Evolutionary conservation across 2,329 filamentous ascomycete genomes (phyloP), one percentile per base, ranked within the genome.

Genomic region (Thyridium curvatum): DNA sequence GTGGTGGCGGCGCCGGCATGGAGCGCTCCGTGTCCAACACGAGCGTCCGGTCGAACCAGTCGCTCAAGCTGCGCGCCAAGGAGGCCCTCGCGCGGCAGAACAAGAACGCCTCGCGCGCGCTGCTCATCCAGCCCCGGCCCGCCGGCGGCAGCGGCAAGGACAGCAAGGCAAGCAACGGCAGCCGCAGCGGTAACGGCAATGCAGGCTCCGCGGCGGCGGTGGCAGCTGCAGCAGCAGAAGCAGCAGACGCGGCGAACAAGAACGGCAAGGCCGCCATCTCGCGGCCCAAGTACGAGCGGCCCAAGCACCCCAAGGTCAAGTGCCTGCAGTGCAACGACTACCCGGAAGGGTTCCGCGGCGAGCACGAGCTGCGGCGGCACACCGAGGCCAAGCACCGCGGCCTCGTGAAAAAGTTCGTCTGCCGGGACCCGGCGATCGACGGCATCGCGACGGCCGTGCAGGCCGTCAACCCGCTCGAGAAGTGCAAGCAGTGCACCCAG

Each of bases 401-500:
- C 10, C 47, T 60, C 4, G 69, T 77, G 37, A 76, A 67, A 56
- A 79, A 77, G 49, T 82, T 64, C 51, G 62, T 79, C 18, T 82
- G 77, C 50, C 63, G 73, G 26, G 73, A 81, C 46, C 77, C 79
- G 2, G 51, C 55, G 10, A 49, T 52, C 1, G 53, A 51, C 13
- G 68, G 68, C 8, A 53, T 68, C 3, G 46, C 51, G 14, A 58
- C 61, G 43, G 48, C 61, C 65, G 74, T 59, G 51, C 70, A 50
- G 56, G 78, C 64, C 60, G 72, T 74, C 64, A 74, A 62, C 38
- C 82, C 89, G 31, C 74, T 97, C 28, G 68, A 71, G 37, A 84
- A 84, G 49, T 96, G 90, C 75, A 94, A 94, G 61, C 77, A 85
- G 35, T 97, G 91, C 60, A 74, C 72, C 35, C 73, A 74, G 33